These are phyloP conservation scores for Leccinum rimulosum DNA, from an alignment of 768 basidiomycete genomes.

Conservation along the genomic window DNA sequence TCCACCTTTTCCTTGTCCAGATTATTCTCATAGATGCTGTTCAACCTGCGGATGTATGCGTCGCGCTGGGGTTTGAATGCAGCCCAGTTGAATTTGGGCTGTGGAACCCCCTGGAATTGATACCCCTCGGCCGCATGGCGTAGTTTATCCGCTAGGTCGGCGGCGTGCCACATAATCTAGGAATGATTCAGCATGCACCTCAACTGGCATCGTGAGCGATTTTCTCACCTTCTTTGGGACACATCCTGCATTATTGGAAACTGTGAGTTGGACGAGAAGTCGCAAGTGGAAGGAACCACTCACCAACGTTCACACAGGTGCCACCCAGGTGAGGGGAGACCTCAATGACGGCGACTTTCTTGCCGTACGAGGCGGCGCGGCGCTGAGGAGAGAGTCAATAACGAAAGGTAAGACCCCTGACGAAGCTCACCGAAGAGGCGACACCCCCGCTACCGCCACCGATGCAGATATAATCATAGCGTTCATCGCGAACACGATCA, in stretches of 20 bases:
- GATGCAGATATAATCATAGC: slow-evolving; percentile 84
- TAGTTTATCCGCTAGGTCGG: slow-evolving; percentile 84
- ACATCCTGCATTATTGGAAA: slow-evolving; percentile 58
- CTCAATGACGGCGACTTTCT: slow-evolving; percentile 91
- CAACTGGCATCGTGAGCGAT: neutral
- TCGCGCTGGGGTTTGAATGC: slow-evolving; percentile 92
- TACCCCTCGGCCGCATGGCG: slow-evolving; percentile 71
- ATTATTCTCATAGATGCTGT: slow-evolving; percentile 90
- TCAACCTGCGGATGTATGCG: slow-evolving; percentile 87
- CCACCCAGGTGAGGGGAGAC: slow-evolving; percentile 74
- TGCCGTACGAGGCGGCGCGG: slow-evolving; percentile 88
- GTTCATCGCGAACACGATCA: slow-evolving; percentile 57
- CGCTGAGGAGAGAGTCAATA: slow-evolving; percentile 47
- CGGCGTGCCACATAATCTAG: slow-evolving; percentile 98
- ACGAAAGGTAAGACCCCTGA: neutral
- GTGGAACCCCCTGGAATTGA: slow-evolving; percentile 58
- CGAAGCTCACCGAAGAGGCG: slow-evolving; percentile 70
- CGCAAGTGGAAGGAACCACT: slow-evolving; percentile 28
- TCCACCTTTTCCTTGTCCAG: slow-evolving; percentile 86
- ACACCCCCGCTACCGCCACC: slow-evolving; percentile 95
- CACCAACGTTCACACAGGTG: slow-evolving; percentile 97
- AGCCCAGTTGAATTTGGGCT: slow-evolving; percentile 81
- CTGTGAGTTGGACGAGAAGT: slow-evolving; percentile 1
- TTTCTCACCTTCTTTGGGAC: slow-evolving; percentile 87
- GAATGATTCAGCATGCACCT: neutral